Base-by-base conservation (phyloP, 164 flowering plant genomes). In the Macadamia integrifolia region DNA sequence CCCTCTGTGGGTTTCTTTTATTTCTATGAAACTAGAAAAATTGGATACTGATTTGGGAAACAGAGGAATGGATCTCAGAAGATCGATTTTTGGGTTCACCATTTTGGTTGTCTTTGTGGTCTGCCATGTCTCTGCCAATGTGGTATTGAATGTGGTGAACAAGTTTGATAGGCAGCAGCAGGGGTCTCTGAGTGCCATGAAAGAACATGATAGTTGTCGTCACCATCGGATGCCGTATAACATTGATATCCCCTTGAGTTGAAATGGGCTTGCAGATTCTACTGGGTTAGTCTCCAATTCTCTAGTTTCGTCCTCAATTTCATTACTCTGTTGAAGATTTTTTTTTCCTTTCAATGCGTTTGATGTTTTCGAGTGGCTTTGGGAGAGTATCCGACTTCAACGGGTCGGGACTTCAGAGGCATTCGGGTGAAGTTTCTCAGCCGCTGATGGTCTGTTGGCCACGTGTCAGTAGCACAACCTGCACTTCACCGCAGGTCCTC, bases 241-340 rank as follows among this genome's bases (percentile, higher is more conserved):
- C 72, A 86, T 87, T 69, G 92, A 90, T 79, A 78, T 90, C 11
- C 86, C 89, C 31, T 40, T 89, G 14, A 91, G 91, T 44, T 89
- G 96, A 40, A 72, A 76, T 61, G 87, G 92, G 60, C 86, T 86
- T 23, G 87, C 91, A 31, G 85, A 84, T 32, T 70, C 73, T 66
- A 78, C 82, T 62, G 91, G 92, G 96, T 87, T 32, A 17, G 77
- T 44, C 35, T 15, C 42, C 13, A 14, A 10, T 56, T 15, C n/a
- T 12, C 7, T 9, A 46, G 13, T 8, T 46, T 3, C 2, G 1
- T 8, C 7, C 50, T 8, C 7, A 1, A 11, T 11, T 46, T 46
- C 50, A 46, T 35, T 46, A 43, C 48, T 43, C 48, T 43, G 48
- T 43, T 5, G 6, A 46, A 35, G 40, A 35, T 2, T 35, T 46